These are phyloP conservation scores for Penicillium sumatraense DNA, from an alignment of 2,329 filamentous ascomycete genomes.

Conservation along the genomic window DNA sequence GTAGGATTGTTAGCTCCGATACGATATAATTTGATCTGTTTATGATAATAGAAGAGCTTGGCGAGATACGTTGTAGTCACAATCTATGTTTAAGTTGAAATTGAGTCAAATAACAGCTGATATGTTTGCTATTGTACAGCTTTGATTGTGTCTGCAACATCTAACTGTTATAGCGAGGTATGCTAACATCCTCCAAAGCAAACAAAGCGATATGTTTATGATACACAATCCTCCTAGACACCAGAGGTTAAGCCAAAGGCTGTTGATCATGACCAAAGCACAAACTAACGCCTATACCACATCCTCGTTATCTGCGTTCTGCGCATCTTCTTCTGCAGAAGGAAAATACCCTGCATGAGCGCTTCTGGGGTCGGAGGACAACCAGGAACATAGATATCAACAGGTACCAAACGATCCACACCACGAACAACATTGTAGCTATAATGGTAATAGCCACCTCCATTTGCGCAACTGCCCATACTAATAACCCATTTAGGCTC, in stretches of 20 bases:
- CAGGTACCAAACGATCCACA: slow-evolving; percentile 76
- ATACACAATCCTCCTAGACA: neutral
- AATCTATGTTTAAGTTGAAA: no score
- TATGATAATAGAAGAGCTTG: no score
- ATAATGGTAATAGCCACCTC: slow-evolving; percentile 86
- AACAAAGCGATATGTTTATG: neutral
- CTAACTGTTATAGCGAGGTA: neutral
- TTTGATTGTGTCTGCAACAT: neutral
- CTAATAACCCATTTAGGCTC: slow-evolving; percentile 85
- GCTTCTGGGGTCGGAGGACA: slow-evolving; percentile 14
- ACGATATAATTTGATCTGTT: neutral
- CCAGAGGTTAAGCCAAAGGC: neutral
- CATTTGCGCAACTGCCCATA: slow-evolving; percentile 85
- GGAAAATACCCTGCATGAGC: slow-evolving; percentile 5
- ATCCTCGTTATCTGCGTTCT: slow-evolving; percentile 6
- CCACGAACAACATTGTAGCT: slow-evolving; percentile 77
- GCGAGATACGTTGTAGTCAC: no score
- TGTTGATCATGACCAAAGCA: no score
- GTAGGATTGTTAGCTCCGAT: neutral
- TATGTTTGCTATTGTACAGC: neutral
- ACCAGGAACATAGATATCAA: slow-evolving; percentile 68
- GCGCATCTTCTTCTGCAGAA: slow-evolving; percentile 9
- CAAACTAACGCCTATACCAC: slow-evolving; percentile 8
- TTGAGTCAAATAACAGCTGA: no score
- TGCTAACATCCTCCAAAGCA: neutral